Evolutionary conservation across 2,329 filamentous ascomycete species (phyloP).

Genomic region (Trichoderma hamatum): DNA sequence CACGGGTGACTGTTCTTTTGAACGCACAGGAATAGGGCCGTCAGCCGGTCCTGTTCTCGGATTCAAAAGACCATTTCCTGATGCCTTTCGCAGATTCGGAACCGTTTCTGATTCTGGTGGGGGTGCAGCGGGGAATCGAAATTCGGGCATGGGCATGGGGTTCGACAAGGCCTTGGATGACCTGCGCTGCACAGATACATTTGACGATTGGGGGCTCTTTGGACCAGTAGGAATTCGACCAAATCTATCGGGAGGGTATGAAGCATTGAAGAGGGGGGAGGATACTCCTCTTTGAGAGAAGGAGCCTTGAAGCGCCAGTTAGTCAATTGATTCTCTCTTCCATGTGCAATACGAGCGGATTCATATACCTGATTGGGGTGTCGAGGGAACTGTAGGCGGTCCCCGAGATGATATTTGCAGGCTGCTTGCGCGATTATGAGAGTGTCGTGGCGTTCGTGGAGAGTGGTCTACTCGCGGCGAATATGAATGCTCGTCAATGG

Average conservation of each 20-base stretch:
- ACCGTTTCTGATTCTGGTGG: slow-evolving; percentile 44
- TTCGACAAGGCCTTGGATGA: slow-evolving; percentile 49
- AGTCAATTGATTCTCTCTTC: slow-evolving; percentile 3
- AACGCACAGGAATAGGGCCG: slow-evolving; percentile 43
- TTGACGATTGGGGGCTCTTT: slow-evolving; percentile 52
- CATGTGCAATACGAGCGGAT: background rate
- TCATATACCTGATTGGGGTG: slow-evolving; percentile 44
- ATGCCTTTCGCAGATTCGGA: slow-evolving; percentile 35
- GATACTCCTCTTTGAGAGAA: slow-evolving; percentile 47
- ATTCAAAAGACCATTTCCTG: slow-evolving; percentile 47
- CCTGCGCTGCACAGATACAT: slow-evolving; percentile 40
- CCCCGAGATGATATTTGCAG: slow-evolving; percentile 64
- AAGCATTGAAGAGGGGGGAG: slow-evolving; percentile 58
- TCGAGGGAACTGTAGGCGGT: slow-evolving; percentile 49
- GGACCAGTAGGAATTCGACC: slow-evolving; percentile 46
- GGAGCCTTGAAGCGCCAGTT: slow-evolving; percentile 17
- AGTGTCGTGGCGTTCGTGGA: slow-evolving; percentile 52
- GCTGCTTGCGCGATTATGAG: slow-evolving; percentile 77
- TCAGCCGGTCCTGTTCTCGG: slow-evolving; percentile 44
- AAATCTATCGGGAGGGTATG: slow-evolving; percentile 56
- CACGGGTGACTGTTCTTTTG: slow-evolving; percentile 52
- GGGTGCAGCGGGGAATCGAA: slow-evolving; percentile 57
- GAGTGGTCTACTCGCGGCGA: slow-evolving; percentile 47
- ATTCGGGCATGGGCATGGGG: slow-evolving; percentile 58
- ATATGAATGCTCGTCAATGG: slow-evolving; percentile 52